These are phyloP conservation scores for Penicillium digitatum DNA, from an alignment of 2,329 filamentous ascomycete genomes.

Conservation along the genomic window DNA sequence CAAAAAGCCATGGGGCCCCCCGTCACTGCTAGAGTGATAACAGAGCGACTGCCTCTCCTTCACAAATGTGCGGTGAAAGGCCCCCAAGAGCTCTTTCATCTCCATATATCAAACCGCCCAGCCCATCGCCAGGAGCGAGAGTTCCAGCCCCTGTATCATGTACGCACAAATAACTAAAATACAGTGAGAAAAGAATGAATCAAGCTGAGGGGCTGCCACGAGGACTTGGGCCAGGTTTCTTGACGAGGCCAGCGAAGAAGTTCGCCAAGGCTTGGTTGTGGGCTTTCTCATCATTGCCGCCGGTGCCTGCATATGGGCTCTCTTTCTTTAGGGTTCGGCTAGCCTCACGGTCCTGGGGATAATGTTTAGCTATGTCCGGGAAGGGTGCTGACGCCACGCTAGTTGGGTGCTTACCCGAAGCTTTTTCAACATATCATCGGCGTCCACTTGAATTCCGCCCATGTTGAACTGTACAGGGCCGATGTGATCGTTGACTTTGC, in stretches of 20 bases:
- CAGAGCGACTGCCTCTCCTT: conserved; percentile 3
- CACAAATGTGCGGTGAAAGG: not conserved
- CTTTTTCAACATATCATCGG: conserved; percentile 85
- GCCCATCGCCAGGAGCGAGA: conserved; percentile 6
- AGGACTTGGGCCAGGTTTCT: conserved; percentile 44
- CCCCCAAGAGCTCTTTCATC: not conserved
- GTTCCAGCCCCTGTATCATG: conserved; percentile 18
- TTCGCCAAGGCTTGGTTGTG: conserved; percentile 58
- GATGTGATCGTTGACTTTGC: conserved; percentile 69
- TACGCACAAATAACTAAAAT: conserved; percentile 26
- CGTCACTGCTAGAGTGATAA: conserved; percentile 13
- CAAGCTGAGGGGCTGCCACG: conserved; percentile 37
- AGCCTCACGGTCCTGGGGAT: conserved; percentile 43
- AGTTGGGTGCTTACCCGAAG: conserved; percentile 61
- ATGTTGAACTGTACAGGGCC: conserved; percentile 97
- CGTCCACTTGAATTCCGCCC: conserved; percentile 93
- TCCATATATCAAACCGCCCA: conserved; percentile 11
- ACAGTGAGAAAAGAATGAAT: conserved; percentile 16
- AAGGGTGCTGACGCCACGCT: conserved; percentile 2
- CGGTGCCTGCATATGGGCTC: conserved; percentile 25
- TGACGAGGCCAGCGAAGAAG: conserved; percentile 59
- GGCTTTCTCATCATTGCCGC: conserved; percentile 44
- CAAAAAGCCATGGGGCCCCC: conserved; percentile 23
- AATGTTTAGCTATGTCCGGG: conserved; percentile 4
- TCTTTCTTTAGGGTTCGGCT: conserved; percentile 39